phyloP scores from a whole-genome alignment of 805 yeast genomes.

The Pichia membranifaciens region DNA sequence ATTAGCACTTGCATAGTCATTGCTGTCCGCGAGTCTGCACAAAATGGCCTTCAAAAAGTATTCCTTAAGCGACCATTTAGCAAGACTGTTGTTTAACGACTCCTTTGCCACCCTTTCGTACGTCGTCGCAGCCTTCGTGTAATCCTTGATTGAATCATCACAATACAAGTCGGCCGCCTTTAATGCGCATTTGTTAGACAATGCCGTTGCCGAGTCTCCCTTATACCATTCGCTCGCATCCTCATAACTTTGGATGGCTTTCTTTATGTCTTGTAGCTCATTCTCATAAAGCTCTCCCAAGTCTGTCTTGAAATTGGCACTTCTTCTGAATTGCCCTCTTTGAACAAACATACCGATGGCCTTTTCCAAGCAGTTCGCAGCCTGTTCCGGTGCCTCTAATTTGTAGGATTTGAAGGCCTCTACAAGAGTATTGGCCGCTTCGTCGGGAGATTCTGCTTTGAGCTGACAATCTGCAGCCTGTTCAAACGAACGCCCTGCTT shows the following conservation, averaged over 20 bases:
- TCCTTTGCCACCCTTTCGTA: slow-evolving; percentile 77
- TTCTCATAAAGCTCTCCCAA: slow-evolving; percentile 81
- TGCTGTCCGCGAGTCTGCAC: slow-evolving; percentile 70
- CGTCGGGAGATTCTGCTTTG: slow-evolving; percentile 74
- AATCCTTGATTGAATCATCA: slow-evolving; percentile 53
- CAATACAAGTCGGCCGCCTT: slow-evolving; percentile 90
- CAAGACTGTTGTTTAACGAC: slow-evolving; percentile 64
- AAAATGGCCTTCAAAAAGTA: slow-evolving; percentile 79
- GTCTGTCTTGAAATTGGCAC: slow-evolving; percentile 90
- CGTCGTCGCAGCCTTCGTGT: slow-evolving; percentile 64
- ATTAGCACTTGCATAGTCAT: slow-evolving; percentile 80
- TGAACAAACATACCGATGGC: slow-evolving; percentile 82
- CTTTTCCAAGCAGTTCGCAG: slow-evolving; percentile 66
- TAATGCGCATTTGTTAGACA: slow-evolving; percentile 80
- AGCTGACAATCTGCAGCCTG: slow-evolving; percentile 79
- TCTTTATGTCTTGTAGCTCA: slow-evolving; percentile 56
- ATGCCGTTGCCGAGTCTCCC: slow-evolving; percentile 88
- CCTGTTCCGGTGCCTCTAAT: slow-evolving; percentile 64
- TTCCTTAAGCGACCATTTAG: slow-evolving; percentile 91
- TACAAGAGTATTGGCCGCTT: slow-evolving; percentile 81
- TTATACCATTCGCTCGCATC: slow-evolving; percentile 95
- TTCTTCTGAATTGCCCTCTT: slow-evolving; percentile 93
- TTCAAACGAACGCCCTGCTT: slow-evolving; percentile 80
- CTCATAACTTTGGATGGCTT: slow-evolving; percentile 75
- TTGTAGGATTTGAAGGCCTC: slow-evolving; percentile 89